Percentiles rank a stretch among this genome's conserved stretches.
Evolutionary conservation across 768 basidiomycete species (phyloP).

Genomic region (Phanerochaete sordida): DNA sequence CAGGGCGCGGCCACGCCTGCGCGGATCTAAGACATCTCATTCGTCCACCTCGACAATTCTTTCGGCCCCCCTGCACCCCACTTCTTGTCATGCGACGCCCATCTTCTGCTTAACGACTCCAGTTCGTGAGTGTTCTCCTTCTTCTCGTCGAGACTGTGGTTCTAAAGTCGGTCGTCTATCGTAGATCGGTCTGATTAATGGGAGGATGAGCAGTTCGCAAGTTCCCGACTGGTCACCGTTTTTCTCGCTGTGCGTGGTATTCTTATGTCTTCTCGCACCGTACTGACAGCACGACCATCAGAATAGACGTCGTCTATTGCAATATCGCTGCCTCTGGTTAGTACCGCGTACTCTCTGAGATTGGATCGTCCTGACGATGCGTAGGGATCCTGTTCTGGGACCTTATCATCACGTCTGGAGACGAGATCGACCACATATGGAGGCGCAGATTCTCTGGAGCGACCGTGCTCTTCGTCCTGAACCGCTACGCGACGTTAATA

Average conservation of each 20-base stretch:
- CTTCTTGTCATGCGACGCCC: neutral
- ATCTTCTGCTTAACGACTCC: neutral
- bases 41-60: neutral
- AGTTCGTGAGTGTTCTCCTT: neutral
- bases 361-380: too few relatives aligned
- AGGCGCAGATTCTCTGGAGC: slow-evolving; percentile 8
- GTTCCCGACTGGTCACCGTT: neutral
- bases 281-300: neutral
- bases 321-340: neutral
- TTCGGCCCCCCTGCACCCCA: neutral
- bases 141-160: too few relatives aligned
- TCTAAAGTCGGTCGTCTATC: too few relatives aligned
- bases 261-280: neutral
- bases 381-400: slow-evolving; percentile 13
- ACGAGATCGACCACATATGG: slow-evolving; percentile 14
- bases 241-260: neutral
- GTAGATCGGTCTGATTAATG: too few relatives aligned
- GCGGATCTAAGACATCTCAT: neutral
- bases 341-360: neutral
- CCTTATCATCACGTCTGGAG: slow-evolving; percentile 9
- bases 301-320: neutral
- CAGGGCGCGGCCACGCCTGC: neutral
- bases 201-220: too few relatives aligned
- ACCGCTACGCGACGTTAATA: slow-evolving; percentile 8
- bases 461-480: slow-evolving; percentile 8